Conservation (phyloP, 2,329 filamentous ascomycete genomes). For the Fusarium metavorans region DNA sequence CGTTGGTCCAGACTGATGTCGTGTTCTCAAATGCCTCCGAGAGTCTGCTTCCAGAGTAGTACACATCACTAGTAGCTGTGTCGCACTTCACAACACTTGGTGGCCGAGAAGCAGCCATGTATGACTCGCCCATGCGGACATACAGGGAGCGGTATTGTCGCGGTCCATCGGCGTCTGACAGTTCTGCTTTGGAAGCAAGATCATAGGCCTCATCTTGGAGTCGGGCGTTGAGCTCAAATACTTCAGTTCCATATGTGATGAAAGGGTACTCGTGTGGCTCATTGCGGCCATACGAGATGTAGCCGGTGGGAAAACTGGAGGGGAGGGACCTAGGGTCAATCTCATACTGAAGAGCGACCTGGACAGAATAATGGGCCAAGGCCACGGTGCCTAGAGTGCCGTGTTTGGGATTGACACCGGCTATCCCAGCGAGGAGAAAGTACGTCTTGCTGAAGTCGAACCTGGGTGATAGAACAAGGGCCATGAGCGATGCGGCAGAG, state of each 20-base stretch:
- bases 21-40: slow-evolving; percentile 74
- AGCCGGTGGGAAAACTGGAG: slow-evolving; percentile 73
- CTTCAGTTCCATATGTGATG: slow-evolving; percentile 75
- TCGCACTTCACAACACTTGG: slow-evolving; percentile 75
- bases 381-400: slow-evolving; percentile 75
- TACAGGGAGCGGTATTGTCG: slow-evolving; percentile 68
- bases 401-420: slow-evolving; percentile 77
- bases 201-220: slow-evolving; percentile 65
- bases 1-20: slow-evolving; percentile 74
- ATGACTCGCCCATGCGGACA: slow-evolving; percentile 53
- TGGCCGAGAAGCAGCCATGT: slow-evolving; percentile 55
- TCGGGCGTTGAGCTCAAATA: slow-evolving; percentile 73
- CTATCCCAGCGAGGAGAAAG: slow-evolving; percentile 79
- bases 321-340: slow-evolving; percentile 78
- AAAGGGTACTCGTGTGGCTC: slow-evolving; percentile 68
- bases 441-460: slow-evolving; percentile 78
- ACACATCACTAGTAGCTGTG: slow-evolving; percentile 77
- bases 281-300: slow-evolving; percentile 72
- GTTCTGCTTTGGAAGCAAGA: slow-evolving; percentile 63
- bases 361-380: slow-evolving; percentile 76
- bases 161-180: slow-evolving; percentile 64
- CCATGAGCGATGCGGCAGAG: slow-evolving; percentile 73
- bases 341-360: slow-evolving; percentile 82
- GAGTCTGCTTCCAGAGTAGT: slow-evolving; percentile 73
- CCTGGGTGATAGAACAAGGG: slow-evolving; percentile 69